Base-by-base conservation (phyloP, 768 basidiomycete genomes). In the Cyathus striatus region DNA sequence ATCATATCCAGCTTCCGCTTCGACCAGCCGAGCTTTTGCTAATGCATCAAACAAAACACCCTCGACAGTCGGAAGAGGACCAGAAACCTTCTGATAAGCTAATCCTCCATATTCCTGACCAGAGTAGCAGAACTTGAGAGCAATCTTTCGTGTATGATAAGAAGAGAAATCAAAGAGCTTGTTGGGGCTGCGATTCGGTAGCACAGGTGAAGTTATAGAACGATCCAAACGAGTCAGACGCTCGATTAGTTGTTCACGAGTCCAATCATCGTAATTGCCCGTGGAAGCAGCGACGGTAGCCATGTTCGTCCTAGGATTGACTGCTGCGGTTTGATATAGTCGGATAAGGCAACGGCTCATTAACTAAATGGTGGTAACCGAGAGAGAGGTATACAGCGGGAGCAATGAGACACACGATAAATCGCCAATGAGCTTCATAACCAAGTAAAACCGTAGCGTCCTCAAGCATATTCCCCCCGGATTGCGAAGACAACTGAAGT, bases 21-120 rank as follows among this genome's bases (percentile, higher is more conserved):
- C 89, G 9, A 98, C 77, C 34, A 99, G 68, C 38, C 81, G 72
- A 0, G 88, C 76, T 51, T 83, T 83, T 30, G 78, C 82, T 44
- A 98, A 67, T 0, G 91, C 91, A 24, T 77, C 75, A 45, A 90
- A 86, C 17, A 99, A 63, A 4, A 89, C 86, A 13, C 78, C 84
- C 60, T 99, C 96, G 6, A 99, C 96, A 0, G 95, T 95, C 5
- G 91, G 90, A 6, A 93, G 62, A 5, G 86, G 80, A 1, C 85
- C 86, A 5, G 74, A 72, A 22, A 69, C 73, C 26, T 67, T 57
- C 59, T 98, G 96, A 56, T 79, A 81, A 1, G 93, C 91, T 33
- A 99, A 75, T 10, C 95, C 96, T 43, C 84, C 82, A 58, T 95
- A 97, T 21, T 89, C 86, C 79, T 83, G 87, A 12, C 95, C 95